These are phyloP conservation scores for Yamadazyma kanchanaburiensis DNA, from an alignment of 1,139 yeast species.

Conservation along the genomic window DNA sequence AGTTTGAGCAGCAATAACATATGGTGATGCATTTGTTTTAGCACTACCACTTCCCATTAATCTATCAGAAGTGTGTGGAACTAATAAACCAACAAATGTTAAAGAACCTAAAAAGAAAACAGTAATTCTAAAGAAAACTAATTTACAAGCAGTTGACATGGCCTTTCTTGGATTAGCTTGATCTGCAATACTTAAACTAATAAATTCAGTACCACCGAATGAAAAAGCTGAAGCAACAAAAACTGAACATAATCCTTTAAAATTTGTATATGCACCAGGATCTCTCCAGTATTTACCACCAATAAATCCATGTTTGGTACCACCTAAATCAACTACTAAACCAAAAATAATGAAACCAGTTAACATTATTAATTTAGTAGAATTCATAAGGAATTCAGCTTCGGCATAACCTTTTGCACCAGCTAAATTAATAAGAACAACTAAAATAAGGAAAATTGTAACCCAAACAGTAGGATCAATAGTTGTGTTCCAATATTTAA, in stretches of 20 bases:
- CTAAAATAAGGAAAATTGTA: constrained; percentile 33
- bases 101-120: constrained; percentile 41
- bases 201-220: constrained; percentile 40
- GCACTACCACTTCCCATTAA: constrained; percentile 39
- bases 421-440: constrained; percentile 31
- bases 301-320: constrained; percentile 35
- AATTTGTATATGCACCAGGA: constrained; percentile 36
- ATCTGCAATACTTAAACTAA: constrained; percentile 41
- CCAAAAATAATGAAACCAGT: constrained; percentile 40
- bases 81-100: constrained; percentile 40
- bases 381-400: constrained; percentile 39
- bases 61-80: constrained; percentile 35
- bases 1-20: constrained; percentile 40
- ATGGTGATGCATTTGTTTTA: constrained; percentile 42
- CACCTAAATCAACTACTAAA: constrained; percentile 39
- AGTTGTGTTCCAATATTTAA: constrained; percentile 26
- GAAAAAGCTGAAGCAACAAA: constrained; percentile 39
- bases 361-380: constrained; percentile 34
- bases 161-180: constrained; percentile 39
- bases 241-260: constrained; percentile 39
- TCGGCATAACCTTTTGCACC: constrained; percentile 46
- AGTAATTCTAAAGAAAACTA: constrained; percentile 37
- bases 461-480: constrained; percentile 40
- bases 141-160: constrained; percentile 40
- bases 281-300: constrained; percentile 49